Evolutionary conservation across 2,329 filamentous ascomycete genomes (phyloP), one percentile per base, ranked within the genome.

Genomic region (Blastomyces emzantsi): DNA sequence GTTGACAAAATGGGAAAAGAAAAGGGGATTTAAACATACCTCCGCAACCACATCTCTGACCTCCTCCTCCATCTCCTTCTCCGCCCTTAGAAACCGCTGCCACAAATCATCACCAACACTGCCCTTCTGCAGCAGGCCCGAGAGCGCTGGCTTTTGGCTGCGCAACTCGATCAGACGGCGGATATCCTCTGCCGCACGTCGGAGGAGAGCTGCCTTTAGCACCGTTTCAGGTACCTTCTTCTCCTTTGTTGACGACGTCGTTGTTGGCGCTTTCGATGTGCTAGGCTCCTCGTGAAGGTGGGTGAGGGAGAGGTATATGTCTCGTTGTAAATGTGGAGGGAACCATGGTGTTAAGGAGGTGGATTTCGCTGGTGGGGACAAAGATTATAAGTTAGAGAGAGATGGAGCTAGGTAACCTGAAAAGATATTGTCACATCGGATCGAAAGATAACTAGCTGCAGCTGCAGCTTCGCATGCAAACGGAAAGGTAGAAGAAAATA

Each of bases 11-110:
- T 19, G 7, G 1, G 25, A 45, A n/a, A 30, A 62, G 62, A 36
- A 61, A 11, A 36, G 25, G 39, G 45, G 33, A 60, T 36, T 17
- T 30, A 47, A 55, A 70, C 82, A 66, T 76, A 95, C 92, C 87
- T 97, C 93, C 70, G 87, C 85, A 43, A 97, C 92, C 30, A 97
- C 93, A 77, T 99, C 94, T 70, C 90, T 86, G 66, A 99, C 82
- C 78, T 99, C 94, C 69, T 92, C 90, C 79, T 99, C 92, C 82
- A 97, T 95, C 78, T 99, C 94, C 80, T 95, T 92, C 83, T 99
- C 94, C 0, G 93, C 94, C 60, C 91, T 85, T 77, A 87, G 78
- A 76, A 97, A 96, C 49, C 93, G 84, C 80, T 97, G 90, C 89
- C 92, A 96, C 69, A 99, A 78, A 76, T 99, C 94, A 74, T 99